These are phyloP conservation scores for Pleodorina starrii DNA, from an alignment of 139 green algal genomes.

Conservation along the genomic window DNA sequence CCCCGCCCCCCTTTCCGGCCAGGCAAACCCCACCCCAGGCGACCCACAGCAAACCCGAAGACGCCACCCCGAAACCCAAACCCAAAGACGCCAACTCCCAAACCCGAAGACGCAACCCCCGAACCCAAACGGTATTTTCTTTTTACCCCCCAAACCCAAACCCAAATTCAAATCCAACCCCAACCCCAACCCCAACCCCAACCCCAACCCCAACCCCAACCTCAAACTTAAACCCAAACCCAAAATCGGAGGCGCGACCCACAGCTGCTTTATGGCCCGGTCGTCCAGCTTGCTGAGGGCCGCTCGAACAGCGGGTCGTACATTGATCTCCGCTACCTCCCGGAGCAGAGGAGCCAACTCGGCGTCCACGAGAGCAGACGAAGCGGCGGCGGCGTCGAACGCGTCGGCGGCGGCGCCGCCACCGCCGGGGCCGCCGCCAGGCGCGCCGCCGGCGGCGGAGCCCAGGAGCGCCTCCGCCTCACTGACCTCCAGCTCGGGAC, in stretches of 20 bases:
- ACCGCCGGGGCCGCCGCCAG: neutral
- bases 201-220: no score
- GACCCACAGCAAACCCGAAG: no score
- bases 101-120: no score
- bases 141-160: no score
- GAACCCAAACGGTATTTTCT: no score
- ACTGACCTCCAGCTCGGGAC: neutral
- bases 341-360: conserved; percentile 38
- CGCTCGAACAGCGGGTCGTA: conserved; percentile 22
- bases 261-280: conserved; percentile 43
- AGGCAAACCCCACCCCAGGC: no score
- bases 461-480: conserved; percentile 39
- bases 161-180: no score
- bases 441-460: neutral
- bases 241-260: neutral
- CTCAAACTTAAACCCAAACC: no score
- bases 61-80: no score
- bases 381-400: conserved; percentile 18
- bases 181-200: no score
- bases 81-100: no score
- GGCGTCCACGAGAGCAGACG: neutral
- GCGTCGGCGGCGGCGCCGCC: neutral
- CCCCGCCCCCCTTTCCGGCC: no score
- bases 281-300: conserved; percentile 43
- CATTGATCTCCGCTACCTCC: conserved; percentile 42